Conservation (phyloP, 2,329 filamentous ascomycete species). For the Trichocomaceae sp. region DNA sequence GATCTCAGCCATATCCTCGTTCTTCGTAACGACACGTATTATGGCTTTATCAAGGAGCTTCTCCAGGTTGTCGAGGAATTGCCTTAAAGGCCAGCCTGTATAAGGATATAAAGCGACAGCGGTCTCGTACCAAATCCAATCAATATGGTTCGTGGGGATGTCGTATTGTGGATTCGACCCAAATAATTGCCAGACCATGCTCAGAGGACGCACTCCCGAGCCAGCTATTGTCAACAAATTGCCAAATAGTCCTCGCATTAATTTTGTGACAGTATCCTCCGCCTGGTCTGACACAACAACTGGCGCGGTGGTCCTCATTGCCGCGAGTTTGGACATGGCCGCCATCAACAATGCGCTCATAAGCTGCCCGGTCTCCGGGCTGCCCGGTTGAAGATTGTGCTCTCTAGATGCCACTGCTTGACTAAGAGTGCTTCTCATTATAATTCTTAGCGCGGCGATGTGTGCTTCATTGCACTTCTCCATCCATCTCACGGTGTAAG, state of each 20-base stretch:
- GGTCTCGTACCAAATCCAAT: conserved; percentile 4
- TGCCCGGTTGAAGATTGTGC: conserved; percentile 1
- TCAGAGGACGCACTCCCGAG: conserved; percentile 16
- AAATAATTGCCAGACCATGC: conserved; percentile 12
- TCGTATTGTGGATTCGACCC: conserved; percentile 7
- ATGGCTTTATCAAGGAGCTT: conserved; percentile 8
- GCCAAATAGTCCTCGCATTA: conserved; percentile 24
- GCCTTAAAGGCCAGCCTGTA: background rate
- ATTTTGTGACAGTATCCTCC: conserved; percentile 20
- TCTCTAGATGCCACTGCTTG: conserved; percentile 9
- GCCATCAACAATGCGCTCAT: conserved; percentile 18
- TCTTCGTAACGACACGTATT: conserved; percentile 8
- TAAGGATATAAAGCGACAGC: conserved; percentile 4
- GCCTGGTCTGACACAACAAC: conserved; percentile 3
- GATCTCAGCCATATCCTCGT: conserved; percentile 1
- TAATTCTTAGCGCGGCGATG: conserved; percentile 6
- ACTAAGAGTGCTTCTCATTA: conserved; percentile 10
- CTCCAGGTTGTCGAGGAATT: conserved; percentile 6
- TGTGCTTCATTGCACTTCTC: conserved; percentile 16
- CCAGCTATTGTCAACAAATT: conserved; percentile 24
- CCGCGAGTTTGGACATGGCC: conserved; percentile 21
- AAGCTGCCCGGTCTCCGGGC: conserved; percentile 4
- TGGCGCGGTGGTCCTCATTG: conserved; percentile 6
- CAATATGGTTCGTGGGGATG: background rate
- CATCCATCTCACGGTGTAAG: conserved; percentile 23